Conservation (phyloP, 1,284 basidiomycete genomes). For the Chalciporus sp. region DNA sequence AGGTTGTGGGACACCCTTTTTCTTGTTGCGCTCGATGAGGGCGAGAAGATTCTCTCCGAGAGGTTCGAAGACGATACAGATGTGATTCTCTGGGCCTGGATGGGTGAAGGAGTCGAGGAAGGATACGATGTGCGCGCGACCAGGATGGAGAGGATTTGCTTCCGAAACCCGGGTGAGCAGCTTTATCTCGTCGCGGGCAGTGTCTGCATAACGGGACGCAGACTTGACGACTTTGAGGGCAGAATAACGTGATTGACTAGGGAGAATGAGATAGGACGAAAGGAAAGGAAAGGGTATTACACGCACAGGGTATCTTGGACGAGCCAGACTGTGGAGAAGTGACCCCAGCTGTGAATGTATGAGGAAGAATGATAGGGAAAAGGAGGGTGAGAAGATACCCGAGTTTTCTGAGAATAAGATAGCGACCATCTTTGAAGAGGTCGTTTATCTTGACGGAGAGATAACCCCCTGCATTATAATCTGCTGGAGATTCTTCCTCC, state of each 20-base stretch:
- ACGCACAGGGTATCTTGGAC: slow-evolving; percentile 73
- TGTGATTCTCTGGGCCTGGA: slow-evolving; percentile 67
- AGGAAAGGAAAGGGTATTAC: slow-evolving; percentile 11
- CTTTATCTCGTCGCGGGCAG: slow-evolving; percentile 90
- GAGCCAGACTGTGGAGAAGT: slow-evolving; percentile 88
- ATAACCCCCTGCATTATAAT: slow-evolving; percentile 83
- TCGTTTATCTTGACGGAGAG: slow-evolving; percentile 77
- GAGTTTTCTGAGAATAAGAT: slow-evolving; percentile 81
- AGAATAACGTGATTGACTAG: slow-evolving; percentile 69
- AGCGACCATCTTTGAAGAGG: slow-evolving; percentile 78
- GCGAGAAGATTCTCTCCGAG: slow-evolving; percentile 87
- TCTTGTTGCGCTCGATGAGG: slow-evolving; percentile 85
- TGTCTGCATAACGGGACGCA: slow-evolving; percentile 83
- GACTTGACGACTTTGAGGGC: slow-evolving; percentile 93
- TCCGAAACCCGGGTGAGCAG: slow-evolving; percentile 77
- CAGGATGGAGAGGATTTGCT: slow-evolving; percentile 70
- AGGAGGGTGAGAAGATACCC: slow-evolving; percentile 51
- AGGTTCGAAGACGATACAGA: slow-evolving; percentile 92
- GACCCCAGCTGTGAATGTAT: slow-evolving; percentile 71
- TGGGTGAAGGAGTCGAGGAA: slow-evolving; percentile 88
- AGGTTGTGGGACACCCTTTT: slow-evolving; percentile 78
- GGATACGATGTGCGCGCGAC: slow-evolving; percentile 75
- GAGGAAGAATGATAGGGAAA: slow-evolving; percentile 20
- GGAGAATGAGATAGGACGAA: slow-evolving; percentile 12
- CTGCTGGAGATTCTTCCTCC: slow-evolving; percentile 78